Percentiles rank a stretch among this genome's conserved stretches.
Evolutionary conservation across 2,329 filamentous ascomycete species (phyloP).

Genomic region (Tricladium varicosporioides): DNA sequence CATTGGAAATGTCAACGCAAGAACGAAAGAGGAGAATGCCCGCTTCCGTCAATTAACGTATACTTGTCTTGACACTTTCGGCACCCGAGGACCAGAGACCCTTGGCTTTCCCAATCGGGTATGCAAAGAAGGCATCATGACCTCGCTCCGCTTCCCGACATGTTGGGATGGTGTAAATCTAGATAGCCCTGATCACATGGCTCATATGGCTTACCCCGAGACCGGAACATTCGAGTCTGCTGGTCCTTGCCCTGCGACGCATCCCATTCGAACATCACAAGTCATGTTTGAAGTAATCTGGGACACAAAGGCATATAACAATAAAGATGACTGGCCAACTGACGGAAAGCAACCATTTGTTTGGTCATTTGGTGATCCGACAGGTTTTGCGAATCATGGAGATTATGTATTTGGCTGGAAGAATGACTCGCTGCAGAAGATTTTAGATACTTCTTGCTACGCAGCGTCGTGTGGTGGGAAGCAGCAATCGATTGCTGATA

Average conservation of each 20-base stretch:
- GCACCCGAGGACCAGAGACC: conserved; percentile 39
- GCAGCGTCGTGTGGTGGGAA: conserved; percentile 38
- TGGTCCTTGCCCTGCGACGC: conserved; percentile 19
- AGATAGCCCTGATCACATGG: conserved; percentile 22
- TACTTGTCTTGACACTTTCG: conserved; percentile 40
- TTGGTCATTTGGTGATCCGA: conserved; percentile 43
- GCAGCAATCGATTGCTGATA: conserved; percentile 42
- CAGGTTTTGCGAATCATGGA: conserved; percentile 47
- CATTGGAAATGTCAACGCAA: conserved; percentile 39
- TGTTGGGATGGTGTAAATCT: conserved; percentile 29
- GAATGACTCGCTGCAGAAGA: conserved; percentile 46
- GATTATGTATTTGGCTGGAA: conserved; percentile 54
- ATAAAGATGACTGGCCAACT: conserved; percentile 43
- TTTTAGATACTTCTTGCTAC: conserved; percentile 47
- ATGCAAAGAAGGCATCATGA: conserved; percentile 34
- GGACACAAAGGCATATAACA: conserved; percentile 42
- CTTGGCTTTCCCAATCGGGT: conserved; percentile 36
- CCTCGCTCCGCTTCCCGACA: conserved; percentile 33
- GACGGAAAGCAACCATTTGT: conserved; percentile 43
- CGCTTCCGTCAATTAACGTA: conserved; percentile 44
- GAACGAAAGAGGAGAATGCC: conserved; percentile 35
- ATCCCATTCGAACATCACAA: conserved; percentile 16
- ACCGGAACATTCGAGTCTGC: conserved; percentile 13
- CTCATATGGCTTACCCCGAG: conserved; percentile 22
- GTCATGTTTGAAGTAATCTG: conserved; percentile 46